Percentiles rank a stretch among this genome's conserved stretches.
Conservation (phyloP, 2,329 filamentous ascomycete species). For the Venturia aucupariae region DNA sequence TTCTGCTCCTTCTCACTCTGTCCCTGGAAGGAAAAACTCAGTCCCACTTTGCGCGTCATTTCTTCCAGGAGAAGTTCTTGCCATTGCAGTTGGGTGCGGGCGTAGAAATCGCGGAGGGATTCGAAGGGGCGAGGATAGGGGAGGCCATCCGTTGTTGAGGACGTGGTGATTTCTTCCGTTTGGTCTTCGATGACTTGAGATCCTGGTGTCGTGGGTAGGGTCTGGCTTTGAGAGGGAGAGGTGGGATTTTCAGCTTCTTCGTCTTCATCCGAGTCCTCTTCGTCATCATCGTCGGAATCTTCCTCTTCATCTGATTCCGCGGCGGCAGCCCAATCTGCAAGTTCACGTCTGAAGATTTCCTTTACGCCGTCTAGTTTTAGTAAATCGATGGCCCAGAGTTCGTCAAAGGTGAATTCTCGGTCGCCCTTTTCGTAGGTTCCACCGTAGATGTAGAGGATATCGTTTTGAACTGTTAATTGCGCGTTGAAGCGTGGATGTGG, state of each 20-base stretch:
- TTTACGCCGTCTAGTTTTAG: slow-evolving; percentile 91
- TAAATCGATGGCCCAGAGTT: slow-evolving; percentile 88
- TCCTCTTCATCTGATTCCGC: slow-evolving; percentile 36
- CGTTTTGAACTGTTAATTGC: slow-evolving; percentile 81
- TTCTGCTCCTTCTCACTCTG: slow-evolving; percentile 84
- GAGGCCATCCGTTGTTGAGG: slow-evolving; percentile 57
- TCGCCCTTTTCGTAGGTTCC: slow-evolving; percentile 95
- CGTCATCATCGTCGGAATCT: slow-evolving; percentile 40
- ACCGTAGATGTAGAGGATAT: slow-evolving; percentile 87
- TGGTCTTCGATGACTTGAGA: slow-evolving; percentile 29
- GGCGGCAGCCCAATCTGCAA: slow-evolving; percentile 71
- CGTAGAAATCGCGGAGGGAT: slow-evolving; percentile 83
- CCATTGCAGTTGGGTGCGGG: slow-evolving; percentile 79
- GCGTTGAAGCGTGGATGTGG: slow-evolving; percentile 89
- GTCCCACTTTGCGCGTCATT: slow-evolving; percentile 46
- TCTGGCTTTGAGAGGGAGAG: slow-evolving; percentile 40
- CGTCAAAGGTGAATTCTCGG: slow-evolving; percentile 89
- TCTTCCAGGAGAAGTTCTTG: slow-evolving; percentile 75
- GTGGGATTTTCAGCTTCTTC: slow-evolving; percentile 39
- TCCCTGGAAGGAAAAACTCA: slow-evolving; percentile 12
- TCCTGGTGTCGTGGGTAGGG: slow-evolving; percentile 27
- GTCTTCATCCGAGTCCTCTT: slow-evolving; percentile 41
- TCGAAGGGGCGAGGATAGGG: slow-evolving; percentile 80
- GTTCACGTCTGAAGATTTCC: slow-evolving; percentile 77
- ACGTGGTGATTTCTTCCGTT: slow-evolving; percentile 43